These are phyloP conservation scores for Fusarium tricinctum DNA, from an alignment of 2,329 filamentous ascomycete genomes.

Conservation along the genomic window DNA sequence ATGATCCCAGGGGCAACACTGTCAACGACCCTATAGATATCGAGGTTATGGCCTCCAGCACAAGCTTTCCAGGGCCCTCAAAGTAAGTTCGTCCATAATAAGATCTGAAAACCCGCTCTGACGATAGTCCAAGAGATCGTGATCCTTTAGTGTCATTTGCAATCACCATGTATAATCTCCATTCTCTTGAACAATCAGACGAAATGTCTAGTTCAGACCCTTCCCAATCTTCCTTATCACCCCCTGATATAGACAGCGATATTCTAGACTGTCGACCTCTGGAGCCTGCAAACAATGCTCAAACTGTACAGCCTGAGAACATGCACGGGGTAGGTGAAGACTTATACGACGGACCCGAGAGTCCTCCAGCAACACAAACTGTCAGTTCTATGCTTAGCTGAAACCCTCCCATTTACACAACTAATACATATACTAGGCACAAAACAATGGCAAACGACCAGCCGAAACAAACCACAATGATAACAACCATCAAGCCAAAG, in stretches of 20 bases:
- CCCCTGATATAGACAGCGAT: neutral
- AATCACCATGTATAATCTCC: neutral
- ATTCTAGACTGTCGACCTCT: neutral
- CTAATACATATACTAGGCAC: constrained; percentile 1
- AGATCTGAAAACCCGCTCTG: neutral
- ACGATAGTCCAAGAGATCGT: neutral
- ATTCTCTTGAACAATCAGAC: neutral
- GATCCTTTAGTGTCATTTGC: neutral
- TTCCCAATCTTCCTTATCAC: neutral
- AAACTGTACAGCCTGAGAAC: neutral
- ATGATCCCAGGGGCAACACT: neutral
- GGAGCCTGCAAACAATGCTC: neutral
- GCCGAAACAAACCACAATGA: neutral
- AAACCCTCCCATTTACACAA: neutral
- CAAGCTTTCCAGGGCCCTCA: neutral
- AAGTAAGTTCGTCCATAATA: constrained; percentile 5
- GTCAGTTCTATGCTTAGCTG: constrained; percentile 4
- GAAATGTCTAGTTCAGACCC: neutral
- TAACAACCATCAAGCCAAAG: constrained; percentile 8
- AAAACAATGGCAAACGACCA: neutral
- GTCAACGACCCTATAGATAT: constrained; percentile 25
- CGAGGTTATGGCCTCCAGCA: constrained; percentile 5
- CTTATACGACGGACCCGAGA: constrained; percentile 10
- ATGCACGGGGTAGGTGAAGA: neutral
- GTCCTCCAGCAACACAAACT: neutral